A percentile compares a stretch with the other conserved stretches of the same genome.
Conservation (phyloP, 495 filamentous ascomycete genomes). For the Neurospora sp. region DNA sequence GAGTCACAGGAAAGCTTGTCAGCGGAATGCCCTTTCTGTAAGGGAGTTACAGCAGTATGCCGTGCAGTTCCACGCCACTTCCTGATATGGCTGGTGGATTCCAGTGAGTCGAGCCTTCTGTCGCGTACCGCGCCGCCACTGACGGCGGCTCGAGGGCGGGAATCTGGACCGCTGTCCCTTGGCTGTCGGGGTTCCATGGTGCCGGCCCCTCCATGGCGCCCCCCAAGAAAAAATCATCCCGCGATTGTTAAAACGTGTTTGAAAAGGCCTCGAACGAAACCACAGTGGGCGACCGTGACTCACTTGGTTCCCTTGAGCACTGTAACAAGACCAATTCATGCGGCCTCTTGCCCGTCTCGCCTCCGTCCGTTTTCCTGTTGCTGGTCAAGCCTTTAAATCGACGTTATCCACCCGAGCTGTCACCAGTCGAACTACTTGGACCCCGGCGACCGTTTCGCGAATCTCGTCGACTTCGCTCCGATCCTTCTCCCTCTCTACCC, state of each 20-base stretch:
- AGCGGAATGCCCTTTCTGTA: neutral
- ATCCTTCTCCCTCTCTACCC: conserved; percentile 11
- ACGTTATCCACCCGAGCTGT: conserved; percentile 4
- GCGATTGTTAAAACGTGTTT: neutral
- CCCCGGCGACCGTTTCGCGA: neutral
- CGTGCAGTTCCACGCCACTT: neutral
- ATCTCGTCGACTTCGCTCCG: conserved; percentile 7
- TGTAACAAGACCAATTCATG: conserved; percentile 12
- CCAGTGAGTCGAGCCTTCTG: neutral
- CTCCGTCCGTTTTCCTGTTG: conserved; percentile 14
- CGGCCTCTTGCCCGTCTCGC: conserved; percentile 11
- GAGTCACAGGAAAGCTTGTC: neutral
- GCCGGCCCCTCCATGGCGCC: neutral
- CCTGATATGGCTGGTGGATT: neutral
- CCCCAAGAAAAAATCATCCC: neutral
- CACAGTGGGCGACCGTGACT: conserved; percentile 13
- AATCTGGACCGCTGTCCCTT: neutral
- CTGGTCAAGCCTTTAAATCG: conserved; percentile 14
- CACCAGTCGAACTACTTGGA: neutral
- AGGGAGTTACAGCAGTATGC: neutral
- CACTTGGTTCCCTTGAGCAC: conserved; percentile 14
- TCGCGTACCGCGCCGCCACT: neutral
- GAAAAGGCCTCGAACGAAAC: conserved; percentile 1
- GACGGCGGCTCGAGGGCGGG: neutral
- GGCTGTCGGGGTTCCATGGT: neutral